Evolutionary conservation across 768 basidiomycete species (phyloP), one percentile per base, ranked within the genome.

Genomic region (Pisolithus orientalis): DNA sequence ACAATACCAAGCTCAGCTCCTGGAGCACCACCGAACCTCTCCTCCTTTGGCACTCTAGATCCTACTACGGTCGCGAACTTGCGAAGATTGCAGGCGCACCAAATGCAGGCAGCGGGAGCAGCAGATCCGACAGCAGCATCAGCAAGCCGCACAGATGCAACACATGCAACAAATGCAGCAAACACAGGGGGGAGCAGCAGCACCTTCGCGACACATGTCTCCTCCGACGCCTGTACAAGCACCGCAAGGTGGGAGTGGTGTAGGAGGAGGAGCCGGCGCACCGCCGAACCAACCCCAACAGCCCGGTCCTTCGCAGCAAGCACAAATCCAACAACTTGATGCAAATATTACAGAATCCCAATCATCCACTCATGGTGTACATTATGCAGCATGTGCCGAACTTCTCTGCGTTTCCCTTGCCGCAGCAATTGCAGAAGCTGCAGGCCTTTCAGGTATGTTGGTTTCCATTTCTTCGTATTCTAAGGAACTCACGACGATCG

Each of bases 351-450:
- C 80, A 80, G 53, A 70, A 65, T 53, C 83, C 80, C 5, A 64
- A 54, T 10, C 81, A 88, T 62, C 80, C 82, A 24, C 70, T 86
- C 51, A 65, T 83, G 65, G 74, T 78, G 52, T 79, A 82, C 57
- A 72, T 87, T 70, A 56, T 70, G 9, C 68, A 73, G 37, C 68
- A 68, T 24, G 62, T 82, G 1, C 85, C 83, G 6, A 74, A 74
- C 10, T 87, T 87, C 57, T 68, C 72, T 55, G 60, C 59, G 17
- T 64, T 85, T 52, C 75, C 83, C 9, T 39, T 73, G 2, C 77
- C 72, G 53, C 68, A 75, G 59, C 84, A 88, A 67, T 60, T 87
- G 56, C 84, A 84, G 65, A 80, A 74, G 61, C 70, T 87, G 65
- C 64, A 78, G 34, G 53, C 66, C 50, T 62, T 78, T 13, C 80